Percentiles rank a stretch among this genome's conserved stretches.
Evolutionary conservation across 176 grass and related monocot species (phyloP).

Genomic region (Musa troglodytarum): DNA sequence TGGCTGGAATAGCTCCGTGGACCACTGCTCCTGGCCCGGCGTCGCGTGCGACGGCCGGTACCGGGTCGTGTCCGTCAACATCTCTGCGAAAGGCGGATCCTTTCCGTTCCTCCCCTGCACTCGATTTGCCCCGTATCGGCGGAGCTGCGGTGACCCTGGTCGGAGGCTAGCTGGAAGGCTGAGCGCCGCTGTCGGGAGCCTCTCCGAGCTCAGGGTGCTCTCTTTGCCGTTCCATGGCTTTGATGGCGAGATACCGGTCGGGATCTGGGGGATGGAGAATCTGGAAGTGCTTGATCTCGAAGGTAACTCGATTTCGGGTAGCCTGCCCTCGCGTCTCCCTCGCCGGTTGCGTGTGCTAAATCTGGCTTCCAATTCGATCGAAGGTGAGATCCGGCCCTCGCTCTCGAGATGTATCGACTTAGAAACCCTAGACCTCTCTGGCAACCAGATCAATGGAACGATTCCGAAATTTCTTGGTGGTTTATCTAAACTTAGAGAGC

Average conservation of each 20-base stretch:
- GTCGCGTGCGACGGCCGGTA: constrained; percentile 52
- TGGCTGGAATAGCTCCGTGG: constrained; percentile 3
- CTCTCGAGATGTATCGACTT: constrained; percentile 39
- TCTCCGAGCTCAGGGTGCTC: constrained; percentile 51
- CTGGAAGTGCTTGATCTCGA: constrained; percentile 60
- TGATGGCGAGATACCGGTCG: constrained; percentile 52
- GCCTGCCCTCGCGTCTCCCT: constrained; percentile 46
- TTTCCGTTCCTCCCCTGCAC: constrained; percentile 12
- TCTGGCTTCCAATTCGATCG: constrained; percentile 48
- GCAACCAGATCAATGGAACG: constrained; percentile 46
- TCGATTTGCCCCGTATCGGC: constrained; percentile 4
- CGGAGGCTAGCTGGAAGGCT: constrained; percentile 32
- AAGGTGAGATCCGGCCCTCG: constrained; percentile 52
- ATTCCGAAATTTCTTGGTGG: constrained; percentile 18
- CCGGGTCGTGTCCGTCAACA: constrained; percentile 48
- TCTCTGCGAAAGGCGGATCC: constrained; percentile 7
- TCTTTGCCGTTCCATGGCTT: constrained; percentile 43
- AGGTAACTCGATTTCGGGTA: constrained; percentile 48
- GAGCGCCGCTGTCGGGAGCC: constrained; percentile 31
- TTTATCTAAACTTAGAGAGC: constrained; percentile 11
- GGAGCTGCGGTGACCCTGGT: constrained; percentile 12
- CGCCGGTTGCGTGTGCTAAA: constrained; percentile 44
- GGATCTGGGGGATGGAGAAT: constrained; percentile 70
- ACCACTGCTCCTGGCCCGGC: constrained; percentile 61
- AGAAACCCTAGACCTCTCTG: constrained; percentile 56